phyloP scores from a whole-genome alignment of 768 basidiomycete species.

The Solioccasus polychromus region DNA sequence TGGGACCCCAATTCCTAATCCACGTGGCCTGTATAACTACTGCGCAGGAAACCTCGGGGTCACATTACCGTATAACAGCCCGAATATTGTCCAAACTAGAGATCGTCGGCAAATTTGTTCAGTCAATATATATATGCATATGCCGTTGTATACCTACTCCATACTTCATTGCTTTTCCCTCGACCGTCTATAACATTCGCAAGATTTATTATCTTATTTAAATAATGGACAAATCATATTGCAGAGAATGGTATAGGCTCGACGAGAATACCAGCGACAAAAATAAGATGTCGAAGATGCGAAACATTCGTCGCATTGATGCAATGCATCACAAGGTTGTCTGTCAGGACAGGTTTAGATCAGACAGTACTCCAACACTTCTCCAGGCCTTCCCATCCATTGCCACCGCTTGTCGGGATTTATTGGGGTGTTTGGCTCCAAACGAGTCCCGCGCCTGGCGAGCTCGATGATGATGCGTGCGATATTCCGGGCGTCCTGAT shows the following conservation, averaged over 20 bases:
- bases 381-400: slow-evolving; percentile 83
- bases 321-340: slow-evolving; percentile 9
- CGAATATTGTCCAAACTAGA: slow-evolving; percentile 11
- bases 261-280: background rate
- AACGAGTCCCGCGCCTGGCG: slow-evolving; percentile 59
- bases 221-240: slow-evolving; percentile 1
- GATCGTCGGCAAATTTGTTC: slow-evolving; percentile 7
- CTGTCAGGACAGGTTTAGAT: slow-evolving; percentile 11
- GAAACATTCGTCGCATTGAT: slow-evolving; percentile 4
- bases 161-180: background rate
- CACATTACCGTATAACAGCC: slow-evolving; percentile 5
- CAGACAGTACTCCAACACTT: slow-evolving; percentile 51
- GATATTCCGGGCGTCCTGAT: slow-evolving; percentile 87
- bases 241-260: background rate
- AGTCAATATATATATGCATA: too few relatives aligned
- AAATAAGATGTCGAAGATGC: background rate
- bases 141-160: background rate
- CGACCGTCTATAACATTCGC: too few relatives aligned
- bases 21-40: too few relatives aligned
- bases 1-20: too few relatives aligned
- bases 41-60: slow-evolving; percentile 2
- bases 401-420: slow-evolving; percentile 66
- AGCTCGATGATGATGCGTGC: slow-evolving; percentile 78
- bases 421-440: slow-evolving; percentile 74
- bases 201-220: too few relatives aligned